phyloP scores from a whole-genome alignment of 2,329 filamentous ascomycete species.

The Dichotomopilus funicola region DNA sequence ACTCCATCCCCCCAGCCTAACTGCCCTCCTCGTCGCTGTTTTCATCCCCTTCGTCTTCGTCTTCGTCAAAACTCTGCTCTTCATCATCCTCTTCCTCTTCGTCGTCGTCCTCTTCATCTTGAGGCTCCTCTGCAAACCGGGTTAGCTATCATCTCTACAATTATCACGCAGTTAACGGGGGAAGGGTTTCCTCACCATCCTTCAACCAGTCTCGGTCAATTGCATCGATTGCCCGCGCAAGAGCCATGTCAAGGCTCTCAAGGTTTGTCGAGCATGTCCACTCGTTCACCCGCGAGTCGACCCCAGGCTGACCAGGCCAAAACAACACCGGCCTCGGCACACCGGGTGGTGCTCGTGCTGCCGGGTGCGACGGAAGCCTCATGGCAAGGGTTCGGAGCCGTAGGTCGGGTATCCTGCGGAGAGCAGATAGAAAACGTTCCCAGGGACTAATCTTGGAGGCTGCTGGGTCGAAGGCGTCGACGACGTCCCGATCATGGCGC shows the following conservation, averaged over 20 bases:
- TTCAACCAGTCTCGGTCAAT: background rate
- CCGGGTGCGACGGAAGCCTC: background rate
- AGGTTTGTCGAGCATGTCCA: constrained; percentile 5
- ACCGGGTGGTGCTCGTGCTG: background rate
- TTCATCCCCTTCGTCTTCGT: constrained; percentile 11
- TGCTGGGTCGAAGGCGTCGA: constrained; percentile 8
- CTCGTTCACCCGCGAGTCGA: background rate
- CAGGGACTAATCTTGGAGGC: constrained; percentile 30
- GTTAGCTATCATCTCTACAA: background rate
- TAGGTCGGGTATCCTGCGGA: too few relatives aligned
- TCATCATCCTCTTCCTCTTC: constrained; percentile 17
- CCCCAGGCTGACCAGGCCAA: background rate
- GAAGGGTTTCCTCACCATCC: background rate
- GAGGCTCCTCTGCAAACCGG: background rate
- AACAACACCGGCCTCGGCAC: background rate
- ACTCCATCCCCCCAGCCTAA: background rate
- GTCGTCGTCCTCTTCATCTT: constrained; percentile 14
- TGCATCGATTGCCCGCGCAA: background rate
- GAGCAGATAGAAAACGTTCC: constrained; percentile 17
- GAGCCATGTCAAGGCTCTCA: constrained; percentile 5
- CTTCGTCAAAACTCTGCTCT: constrained; percentile 16
- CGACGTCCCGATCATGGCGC: background rate
- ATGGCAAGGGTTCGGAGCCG: too few relatives aligned
- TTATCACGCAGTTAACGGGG: background rate
- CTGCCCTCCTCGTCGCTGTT: constrained; percentile 10